These are phyloP conservation scores for Durusdinium trenchii DNA, from an alignment of 73 alveolate species.

Conservation along the genomic window DNA sequence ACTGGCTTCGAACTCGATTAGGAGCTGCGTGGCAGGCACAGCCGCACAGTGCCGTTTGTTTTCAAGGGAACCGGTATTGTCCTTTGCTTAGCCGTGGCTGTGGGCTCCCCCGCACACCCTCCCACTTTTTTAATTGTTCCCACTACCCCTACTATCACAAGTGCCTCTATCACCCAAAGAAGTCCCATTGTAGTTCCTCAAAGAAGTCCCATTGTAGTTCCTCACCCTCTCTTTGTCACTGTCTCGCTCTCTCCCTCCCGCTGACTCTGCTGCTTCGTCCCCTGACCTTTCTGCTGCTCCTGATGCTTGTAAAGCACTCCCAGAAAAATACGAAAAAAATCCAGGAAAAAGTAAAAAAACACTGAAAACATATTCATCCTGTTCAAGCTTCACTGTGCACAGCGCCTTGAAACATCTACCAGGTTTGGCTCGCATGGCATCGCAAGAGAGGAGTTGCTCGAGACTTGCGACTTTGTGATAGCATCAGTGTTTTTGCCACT, in stretches of 20 bases:
- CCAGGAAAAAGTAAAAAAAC: background rate
- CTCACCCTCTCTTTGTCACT: background rate
- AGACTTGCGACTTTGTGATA: background rate
- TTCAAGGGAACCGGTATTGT: background rate
- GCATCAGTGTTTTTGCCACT: background rate
- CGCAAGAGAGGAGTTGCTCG: conserved; percentile 56
- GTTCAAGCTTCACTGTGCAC: background rate
- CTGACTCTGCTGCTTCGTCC: no score
- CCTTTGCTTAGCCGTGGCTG: no score
- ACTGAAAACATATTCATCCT: no score
- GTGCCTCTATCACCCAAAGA: no score
- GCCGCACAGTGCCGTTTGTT: background rate
- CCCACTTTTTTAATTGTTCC: no score
- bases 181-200: no score
- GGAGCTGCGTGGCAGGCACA: conserved; percentile 42
- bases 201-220: background rate
- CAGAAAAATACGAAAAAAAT: background rate
- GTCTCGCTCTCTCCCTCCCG: no score
- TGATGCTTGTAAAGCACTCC: no score
- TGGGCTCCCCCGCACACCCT: no score
- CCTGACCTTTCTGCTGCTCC: no score
- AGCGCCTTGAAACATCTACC: no score
- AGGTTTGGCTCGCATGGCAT: conserved; percentile 65
- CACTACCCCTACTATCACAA: no score
- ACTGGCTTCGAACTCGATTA: conserved; percentile 65